Conservation (phyloP, 1,284 basidiomycete species). For the Ceratobasidium sp. region DNA sequence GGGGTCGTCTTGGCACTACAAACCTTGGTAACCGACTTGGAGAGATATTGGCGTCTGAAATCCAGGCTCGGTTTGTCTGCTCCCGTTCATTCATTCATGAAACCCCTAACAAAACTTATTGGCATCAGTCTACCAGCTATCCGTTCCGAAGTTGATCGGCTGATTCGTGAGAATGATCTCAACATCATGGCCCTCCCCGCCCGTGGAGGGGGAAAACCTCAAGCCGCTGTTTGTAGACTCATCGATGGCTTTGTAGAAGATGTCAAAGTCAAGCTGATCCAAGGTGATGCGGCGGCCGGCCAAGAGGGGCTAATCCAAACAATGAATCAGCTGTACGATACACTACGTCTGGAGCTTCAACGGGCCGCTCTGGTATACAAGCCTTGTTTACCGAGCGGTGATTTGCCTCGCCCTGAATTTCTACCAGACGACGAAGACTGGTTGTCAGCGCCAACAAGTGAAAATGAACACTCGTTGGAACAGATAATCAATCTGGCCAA, state of each 20-base stretch:
- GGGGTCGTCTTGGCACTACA: constrained; percentile 64
- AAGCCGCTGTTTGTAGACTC: constrained; percentile 20
- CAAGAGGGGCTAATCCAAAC: constrained; percentile 8
- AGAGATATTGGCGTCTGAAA: constrained; percentile 65
- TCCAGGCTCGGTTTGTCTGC: constrained; percentile 52
- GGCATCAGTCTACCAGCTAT: constrained; percentile 18
- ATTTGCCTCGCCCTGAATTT: constrained; percentile 36
- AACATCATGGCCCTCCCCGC: constrained; percentile 8
- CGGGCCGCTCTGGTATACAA: constrained; percentile 3
- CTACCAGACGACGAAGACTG: constrained; percentile 21
- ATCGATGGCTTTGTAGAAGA: constrained; percentile 25
- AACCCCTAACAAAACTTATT: not conserved
- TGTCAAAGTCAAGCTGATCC: constrained; percentile 26
- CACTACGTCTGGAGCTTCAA: constrained; percentile 19
- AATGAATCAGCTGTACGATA: constrained; percentile 1
- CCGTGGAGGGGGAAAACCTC: constrained; percentile 4
- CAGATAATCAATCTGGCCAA: constrained; percentile 15
- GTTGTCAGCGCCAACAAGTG: constrained; percentile 1
- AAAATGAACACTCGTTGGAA: constrained; percentile 7
- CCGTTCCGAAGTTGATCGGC: constrained; percentile 17
- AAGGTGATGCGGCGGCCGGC: constrained; percentile 24
- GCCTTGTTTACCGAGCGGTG: constrained; percentile 25
- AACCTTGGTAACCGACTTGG: constrained; percentile 67
- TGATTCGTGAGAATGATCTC: constrained; percentile 21
- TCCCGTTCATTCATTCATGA: not conserved